These are phyloP conservation scores for Magnolia kwangsiensis DNA, from an alignment of 164 flowering plant genomes.

Conservation along the genomic window DNA sequence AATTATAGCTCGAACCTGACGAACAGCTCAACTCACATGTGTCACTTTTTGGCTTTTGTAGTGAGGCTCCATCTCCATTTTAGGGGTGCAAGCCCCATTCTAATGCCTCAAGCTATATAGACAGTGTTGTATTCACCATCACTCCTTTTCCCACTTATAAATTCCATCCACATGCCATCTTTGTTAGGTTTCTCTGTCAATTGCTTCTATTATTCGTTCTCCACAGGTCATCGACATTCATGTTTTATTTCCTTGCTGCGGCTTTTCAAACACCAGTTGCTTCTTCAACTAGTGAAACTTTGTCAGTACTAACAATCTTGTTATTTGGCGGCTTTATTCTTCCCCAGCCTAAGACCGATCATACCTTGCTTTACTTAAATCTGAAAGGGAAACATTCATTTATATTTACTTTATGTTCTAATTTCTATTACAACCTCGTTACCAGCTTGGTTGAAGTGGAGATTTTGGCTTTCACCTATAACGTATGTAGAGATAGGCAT, in stretches of 20 bases:
- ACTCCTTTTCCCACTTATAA: no score
- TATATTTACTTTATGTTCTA: background rate
- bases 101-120: no score
- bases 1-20: no score
- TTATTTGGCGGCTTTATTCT: constrained; percentile 62
- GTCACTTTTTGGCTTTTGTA: no score
- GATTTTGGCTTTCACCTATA: constrained; percentile 57
- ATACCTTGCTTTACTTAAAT: background rate
- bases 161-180: background rate
- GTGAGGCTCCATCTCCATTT: no score
- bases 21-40: no score
- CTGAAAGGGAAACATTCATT: background rate
- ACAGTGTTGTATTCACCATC: no score
- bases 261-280: constrained; percentile 44
- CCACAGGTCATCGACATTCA: constrained; percentile 47
- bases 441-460: constrained; percentile 69
- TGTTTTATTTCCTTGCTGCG: constrained; percentile 66
- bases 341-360: constrained; percentile 37
- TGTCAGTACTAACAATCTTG: constrained; percentile 31
- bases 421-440: constrained; percentile 41
- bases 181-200: constrained; percentile 61
- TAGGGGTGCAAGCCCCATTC: no score
- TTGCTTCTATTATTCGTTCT: constrained; percentile 52
- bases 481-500: constrained; percentile 57
- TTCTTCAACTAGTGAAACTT: constrained; percentile 39